Conservation (phyloP, 306 rosid genomes). For the Sophora flavescens region DNA sequence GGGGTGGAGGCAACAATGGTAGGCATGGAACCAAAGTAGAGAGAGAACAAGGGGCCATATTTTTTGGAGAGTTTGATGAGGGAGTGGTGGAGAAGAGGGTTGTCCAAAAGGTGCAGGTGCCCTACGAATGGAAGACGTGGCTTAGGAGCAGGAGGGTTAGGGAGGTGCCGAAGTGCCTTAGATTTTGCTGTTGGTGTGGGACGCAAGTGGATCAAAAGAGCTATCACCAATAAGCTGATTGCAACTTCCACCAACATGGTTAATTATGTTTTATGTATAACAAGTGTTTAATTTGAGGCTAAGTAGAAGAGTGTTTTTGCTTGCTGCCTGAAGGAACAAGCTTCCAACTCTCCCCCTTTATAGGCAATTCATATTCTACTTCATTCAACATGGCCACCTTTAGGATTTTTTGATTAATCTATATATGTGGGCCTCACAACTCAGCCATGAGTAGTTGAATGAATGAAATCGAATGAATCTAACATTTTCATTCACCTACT, state of each 20-base stretch:
- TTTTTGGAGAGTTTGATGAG: slow-evolving; percentile 40
- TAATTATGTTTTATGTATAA: not conserved
- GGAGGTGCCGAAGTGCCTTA: slow-evolving; percentile 47
- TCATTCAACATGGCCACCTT: too few species aligned
- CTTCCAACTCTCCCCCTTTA: not conserved
- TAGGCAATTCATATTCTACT: not conserved
- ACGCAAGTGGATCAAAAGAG: slow-evolving; percentile 37
- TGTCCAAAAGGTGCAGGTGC: slow-evolving; percentile 46
- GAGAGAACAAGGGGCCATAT: slow-evolving; percentile 53
- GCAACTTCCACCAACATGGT: slow-evolving; percentile 44
- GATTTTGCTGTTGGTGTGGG: slow-evolving; percentile 44
- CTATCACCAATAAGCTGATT: slow-evolving; percentile 1
- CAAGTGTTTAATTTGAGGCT: not conserved
- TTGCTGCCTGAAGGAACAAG: not conserved
- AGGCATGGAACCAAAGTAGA: slow-evolving; percentile 57
- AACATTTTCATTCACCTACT: too few species aligned
- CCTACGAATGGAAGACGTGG: slow-evolving; percentile 52
- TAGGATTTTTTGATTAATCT: too few species aligned
- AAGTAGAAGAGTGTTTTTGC: not conserved
- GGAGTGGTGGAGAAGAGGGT: slow-evolving; percentile 51
- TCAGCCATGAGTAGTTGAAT: too few species aligned
- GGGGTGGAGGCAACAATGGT: slow-evolving; percentile 51
- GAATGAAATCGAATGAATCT: too few species aligned
- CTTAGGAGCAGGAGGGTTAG: slow-evolving; percentile 57
- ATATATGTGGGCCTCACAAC: too few species aligned